Conservation (phyloP, 1,139 yeast species). For the Debaryomyces sp. region DNA sequence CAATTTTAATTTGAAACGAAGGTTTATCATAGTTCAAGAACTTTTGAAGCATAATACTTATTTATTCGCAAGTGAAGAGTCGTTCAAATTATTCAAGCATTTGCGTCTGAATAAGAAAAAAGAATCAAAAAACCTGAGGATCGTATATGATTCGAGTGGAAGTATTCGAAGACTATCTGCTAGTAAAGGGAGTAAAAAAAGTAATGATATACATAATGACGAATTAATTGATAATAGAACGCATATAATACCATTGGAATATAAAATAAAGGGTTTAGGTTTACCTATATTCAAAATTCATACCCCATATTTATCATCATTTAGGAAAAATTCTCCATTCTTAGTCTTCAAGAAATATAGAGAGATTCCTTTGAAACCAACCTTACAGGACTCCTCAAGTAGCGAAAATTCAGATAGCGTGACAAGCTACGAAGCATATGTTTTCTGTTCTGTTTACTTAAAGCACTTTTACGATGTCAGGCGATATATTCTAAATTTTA, state of each 20-base stretch:
- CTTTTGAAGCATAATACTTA: slow-evolving; percentile 33
- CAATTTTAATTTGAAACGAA: slow-evolving; percentile 31
- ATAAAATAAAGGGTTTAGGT: slow-evolving; percentile 36
- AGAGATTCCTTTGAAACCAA: slow-evolving; percentile 35
- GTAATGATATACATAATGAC: slow-evolving; percentile 2
- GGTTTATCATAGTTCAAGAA: slow-evolving; percentile 34
- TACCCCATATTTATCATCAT: slow-evolving; percentile 39
- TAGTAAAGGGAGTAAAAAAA: slow-evolving; percentile 12
- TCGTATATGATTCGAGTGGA: slow-evolving; percentile 28
- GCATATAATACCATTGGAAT: slow-evolving; percentile 38
- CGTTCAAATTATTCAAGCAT: slow-evolving; percentile 35
- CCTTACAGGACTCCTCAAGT: slow-evolving; percentile 9
- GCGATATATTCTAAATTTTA: slow-evolving; percentile 34
- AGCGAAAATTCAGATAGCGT: slow-evolving; percentile 14
- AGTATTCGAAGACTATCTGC: slow-evolving; percentile 20
- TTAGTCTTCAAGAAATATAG: slow-evolving; percentile 34
- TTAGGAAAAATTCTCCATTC: slow-evolving; percentile 41
- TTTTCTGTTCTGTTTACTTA: slow-evolving; percentile 35
- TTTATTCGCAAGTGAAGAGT: slow-evolving; percentile 33
- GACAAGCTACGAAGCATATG: slow-evolving; percentile 34
- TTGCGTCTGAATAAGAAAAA: slow-evolving; percentile 27
- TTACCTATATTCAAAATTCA: slow-evolving; percentile 41
- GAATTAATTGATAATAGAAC: slow-evolving; percentile 29
- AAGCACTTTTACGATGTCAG: slow-evolving; percentile 32
- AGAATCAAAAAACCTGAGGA: slow-evolving; percentile 23